Evolutionary conservation across 805 yeast species (phyloP).

Genomic region (Sungouiella blattae): DNA sequence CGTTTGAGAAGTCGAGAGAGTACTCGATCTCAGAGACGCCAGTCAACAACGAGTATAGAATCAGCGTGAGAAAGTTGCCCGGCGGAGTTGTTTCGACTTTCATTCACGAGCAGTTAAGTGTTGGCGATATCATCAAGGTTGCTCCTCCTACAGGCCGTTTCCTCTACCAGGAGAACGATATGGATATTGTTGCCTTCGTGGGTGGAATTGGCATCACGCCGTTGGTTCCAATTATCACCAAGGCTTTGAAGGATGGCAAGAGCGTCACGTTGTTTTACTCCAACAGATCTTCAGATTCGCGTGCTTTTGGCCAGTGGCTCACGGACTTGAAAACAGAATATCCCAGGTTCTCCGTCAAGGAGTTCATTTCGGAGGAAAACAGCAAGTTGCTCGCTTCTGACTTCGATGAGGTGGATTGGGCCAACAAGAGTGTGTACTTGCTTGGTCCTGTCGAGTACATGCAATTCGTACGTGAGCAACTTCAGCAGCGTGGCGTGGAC

Average conservation of each 20-base stretch:
- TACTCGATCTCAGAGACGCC: constrained; percentile 51
- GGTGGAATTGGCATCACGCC: constrained; percentile 76
- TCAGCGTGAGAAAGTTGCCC: constrained; percentile 50
- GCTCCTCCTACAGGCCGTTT: constrained; percentile 62
- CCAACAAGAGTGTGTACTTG: constrained; percentile 24
- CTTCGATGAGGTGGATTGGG: constrained; percentile 17
- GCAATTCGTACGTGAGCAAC: constrained; percentile 18
- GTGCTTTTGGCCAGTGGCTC: constrained; percentile 26
- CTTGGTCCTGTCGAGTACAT: constrained; percentile 35
- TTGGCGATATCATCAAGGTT: constrained; percentile 47
- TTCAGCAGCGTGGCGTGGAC: constrained; percentile 7
- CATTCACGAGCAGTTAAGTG: constrained; percentile 45
- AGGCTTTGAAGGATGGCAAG: constrained; percentile 28
- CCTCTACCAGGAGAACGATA: constrained; percentile 29
- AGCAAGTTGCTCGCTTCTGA: constrained; percentile 18
- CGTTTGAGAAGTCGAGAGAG: constrained; percentile 49
- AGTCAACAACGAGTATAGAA: constrained; percentile 42
- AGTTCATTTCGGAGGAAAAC: constrained; percentile 17
- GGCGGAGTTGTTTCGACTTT: constrained; percentile 50
- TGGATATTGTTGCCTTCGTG: constrained; percentile 39
- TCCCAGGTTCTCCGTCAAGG: constrained; percentile 17
- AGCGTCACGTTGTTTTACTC: constrained; percentile 34
- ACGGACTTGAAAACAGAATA: constrained; percentile 12
- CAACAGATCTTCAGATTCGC: constrained; percentile 15
- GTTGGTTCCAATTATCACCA: constrained; percentile 48